Evolutionary conservation across 1,284 basidiomycete genomes (phyloP), one percentile per base, ranked within the genome.

Genomic region (Inonotus hispidus): DNA sequence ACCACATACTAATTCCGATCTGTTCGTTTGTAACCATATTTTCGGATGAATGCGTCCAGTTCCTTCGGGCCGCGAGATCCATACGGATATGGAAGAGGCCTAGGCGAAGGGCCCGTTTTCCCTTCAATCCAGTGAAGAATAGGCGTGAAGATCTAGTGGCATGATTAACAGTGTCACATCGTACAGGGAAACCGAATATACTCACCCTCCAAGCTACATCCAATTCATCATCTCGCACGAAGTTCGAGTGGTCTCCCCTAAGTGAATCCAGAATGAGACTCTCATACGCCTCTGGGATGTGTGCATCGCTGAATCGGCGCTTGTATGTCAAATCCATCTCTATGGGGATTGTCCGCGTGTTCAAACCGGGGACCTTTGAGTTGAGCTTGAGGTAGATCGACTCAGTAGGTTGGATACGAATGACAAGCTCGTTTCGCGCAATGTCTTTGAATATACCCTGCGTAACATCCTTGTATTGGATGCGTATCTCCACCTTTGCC

Each of bases 291-390:
- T 95, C 93, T 25, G 95, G 95, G 64, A 97, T 95, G 73, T 89
- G 88, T 60, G 85, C 77, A 63, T 95, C 93, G 43, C 83, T 79
- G 79, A 97, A 98, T 56, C 95, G 87, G 64, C 90, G 82, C 84
- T 96, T 95, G 83, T 98, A 98, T 23, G 95, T 95, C 68, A 98
- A 76, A 77, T 98, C 95, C 88, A 98, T 95, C 76, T 98, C 95
- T 53, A 90, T 92, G 41, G 94, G 93, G 62, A 98, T 84, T 49
- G 92, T 92, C 54, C 92, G 86, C 63, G 93, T 95, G 69, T 88
- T 79, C 65, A 97, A 82, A 25, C 95, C 95, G 56, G 95, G 95
- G 3, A 87, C 87, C 80, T 98, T 98, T 53, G 90, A 83, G 79
- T 98, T 98, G 73, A 97, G 78, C 78, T 98, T 98, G 67, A 98